A percentile compares a stretch with the other conserved stretches of the same genome.
These are phyloP conservation scores for Fusarium sp. DNA, from an alignment of 2,329 filamentous ascomycete species.

Conservation along the genomic window DNA sequence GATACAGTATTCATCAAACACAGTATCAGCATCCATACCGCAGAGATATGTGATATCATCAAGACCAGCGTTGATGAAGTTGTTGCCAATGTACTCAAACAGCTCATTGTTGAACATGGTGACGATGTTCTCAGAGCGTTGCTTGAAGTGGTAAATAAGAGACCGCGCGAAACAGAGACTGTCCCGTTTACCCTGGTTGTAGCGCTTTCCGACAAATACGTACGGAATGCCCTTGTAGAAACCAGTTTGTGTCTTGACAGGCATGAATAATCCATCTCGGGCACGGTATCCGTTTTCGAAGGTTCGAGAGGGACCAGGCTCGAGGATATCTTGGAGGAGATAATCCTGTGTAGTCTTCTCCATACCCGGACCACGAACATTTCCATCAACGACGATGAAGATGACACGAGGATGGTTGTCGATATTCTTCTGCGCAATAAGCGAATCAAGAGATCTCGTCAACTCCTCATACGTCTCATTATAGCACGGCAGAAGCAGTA, in stretches of 20 bases:
- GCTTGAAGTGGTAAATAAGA: slow-evolving; percentile 59
- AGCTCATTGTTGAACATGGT: slow-evolving; percentile 58
- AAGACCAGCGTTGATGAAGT: slow-evolving; percentile 51
- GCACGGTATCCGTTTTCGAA: slow-evolving; percentile 57
- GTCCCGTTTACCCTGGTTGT: slow-evolving; percentile 61
- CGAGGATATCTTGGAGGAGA: slow-evolving; percentile 57
- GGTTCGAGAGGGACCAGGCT: slow-evolving; percentile 43
- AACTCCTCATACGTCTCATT: slow-evolving; percentile 58
- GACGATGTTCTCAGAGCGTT: slow-evolving; percentile 51
- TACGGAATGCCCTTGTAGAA: slow-evolving; percentile 57
- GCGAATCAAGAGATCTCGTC: slow-evolving; percentile 55
- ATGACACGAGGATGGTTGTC: slow-evolving; percentile 54
- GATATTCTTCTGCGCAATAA: slow-evolving; percentile 55
- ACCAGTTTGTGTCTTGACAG: slow-evolving; percentile 55
- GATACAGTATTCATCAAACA: slow-evolving; percentile 57
- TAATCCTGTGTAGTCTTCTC: slow-evolving; percentile 58
- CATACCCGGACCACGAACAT: slow-evolving; percentile 57
- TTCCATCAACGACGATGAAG: slow-evolving; percentile 59
- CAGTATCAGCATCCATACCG: slow-evolving; percentile 60
- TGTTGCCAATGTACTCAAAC: slow-evolving; percentile 52
- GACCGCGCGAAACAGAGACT: slow-evolving; percentile 60
- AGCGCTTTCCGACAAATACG: slow-evolving; percentile 58
- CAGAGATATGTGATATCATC: slow-evolving; percentile 54
- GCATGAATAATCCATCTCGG: slow-evolving; percentile 57
- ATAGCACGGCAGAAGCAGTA: slow-evolving; percentile 59